Percentiles rank a stretch among this genome's conserved stretches.
Conservation (phyloP, 257 asterid genomes). For the Solanum appendiculatum region DNA sequence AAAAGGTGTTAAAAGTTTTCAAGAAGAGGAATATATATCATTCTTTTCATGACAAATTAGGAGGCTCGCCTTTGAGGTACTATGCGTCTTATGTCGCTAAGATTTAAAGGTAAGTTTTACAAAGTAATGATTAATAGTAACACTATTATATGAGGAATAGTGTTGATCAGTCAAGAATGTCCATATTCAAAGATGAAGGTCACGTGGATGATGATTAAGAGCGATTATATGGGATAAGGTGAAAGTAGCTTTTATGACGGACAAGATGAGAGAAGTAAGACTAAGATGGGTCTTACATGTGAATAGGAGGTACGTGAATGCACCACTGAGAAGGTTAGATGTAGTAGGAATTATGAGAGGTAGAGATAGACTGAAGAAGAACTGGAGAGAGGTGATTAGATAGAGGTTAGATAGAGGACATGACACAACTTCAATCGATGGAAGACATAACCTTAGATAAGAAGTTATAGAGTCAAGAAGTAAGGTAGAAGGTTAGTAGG, state of each 20-base stretch:
- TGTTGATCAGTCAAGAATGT: not conserved
- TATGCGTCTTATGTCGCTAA: not conserved
- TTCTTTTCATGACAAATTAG: not conserved
- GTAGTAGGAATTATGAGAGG: not conserved
- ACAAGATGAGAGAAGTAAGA: not conserved
- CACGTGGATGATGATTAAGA: not conserved
- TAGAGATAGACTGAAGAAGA: not conserved
- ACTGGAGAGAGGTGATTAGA: not conserved
- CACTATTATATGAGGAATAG: not conserved
- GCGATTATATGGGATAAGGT: not conserved
- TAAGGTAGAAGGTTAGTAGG: not conserved
- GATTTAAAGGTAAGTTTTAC: not conserved
- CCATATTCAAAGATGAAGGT: not conserved
- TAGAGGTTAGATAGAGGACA: not conserved
- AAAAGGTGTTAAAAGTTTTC: not conserved
- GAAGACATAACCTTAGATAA: not conserved
- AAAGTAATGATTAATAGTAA: not conserved
- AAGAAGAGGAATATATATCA: not conserved
- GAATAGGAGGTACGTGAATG: not conserved
- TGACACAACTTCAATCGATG: not conserved
- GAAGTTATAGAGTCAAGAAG: not conserved
- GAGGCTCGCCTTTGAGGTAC: not conserved
- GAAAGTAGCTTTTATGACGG: not conserved
- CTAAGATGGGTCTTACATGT: rapidly evolving
- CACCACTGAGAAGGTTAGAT: not conserved